Evolutionary conservation across 169 alveolate genomes (phyloP).

Genomic region (Eimeria necatrix): DNA sequence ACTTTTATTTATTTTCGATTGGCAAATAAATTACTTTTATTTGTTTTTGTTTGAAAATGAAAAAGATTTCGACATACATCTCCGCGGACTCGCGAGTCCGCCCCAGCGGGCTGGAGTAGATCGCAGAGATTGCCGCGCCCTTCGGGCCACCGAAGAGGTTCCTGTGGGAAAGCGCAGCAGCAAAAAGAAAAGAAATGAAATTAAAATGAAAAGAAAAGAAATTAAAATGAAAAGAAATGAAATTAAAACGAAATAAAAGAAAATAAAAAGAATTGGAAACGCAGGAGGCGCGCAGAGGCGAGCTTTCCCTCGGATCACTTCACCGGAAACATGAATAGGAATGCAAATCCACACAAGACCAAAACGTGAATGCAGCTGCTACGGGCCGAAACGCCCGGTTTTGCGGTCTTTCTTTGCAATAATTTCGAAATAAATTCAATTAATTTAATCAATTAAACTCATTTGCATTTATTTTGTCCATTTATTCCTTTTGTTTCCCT

Average conservation of each 20-base stretch:
- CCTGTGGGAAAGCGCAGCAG: not conserved
- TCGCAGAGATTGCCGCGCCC: not conserved
- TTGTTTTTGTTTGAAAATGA: too few species aligned
- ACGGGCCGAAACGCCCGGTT: too few species aligned
- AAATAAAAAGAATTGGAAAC: too few species aligned
- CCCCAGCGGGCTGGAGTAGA: conserved; percentile 46
- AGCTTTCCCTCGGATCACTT: not conserved
- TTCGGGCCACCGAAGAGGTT: not conserved
- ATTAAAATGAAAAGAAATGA: not conserved
- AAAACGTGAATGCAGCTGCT: not conserved
- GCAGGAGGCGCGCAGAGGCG: too few species aligned
- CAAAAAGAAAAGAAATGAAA: not conserved
- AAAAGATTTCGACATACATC: not conserved
- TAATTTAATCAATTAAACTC: too few species aligned
- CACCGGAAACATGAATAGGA: not conserved
- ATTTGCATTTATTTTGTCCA: too few species aligned
- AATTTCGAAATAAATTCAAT: too few species aligned
- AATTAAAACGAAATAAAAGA: too few species aligned
- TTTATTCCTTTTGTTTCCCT: not conserved
- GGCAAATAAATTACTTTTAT: too few species aligned
- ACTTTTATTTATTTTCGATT: too few species aligned
- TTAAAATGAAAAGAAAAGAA: not conserved
- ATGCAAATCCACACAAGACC: not conserved
- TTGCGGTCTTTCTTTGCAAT: too few species aligned
- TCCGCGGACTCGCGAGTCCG: conserved; percentile 71